These are phyloP conservation scores for Aspergillus persii DNA, from an alignment of 2,329 filamentous ascomycete species.

Conservation along the genomic window DNA sequence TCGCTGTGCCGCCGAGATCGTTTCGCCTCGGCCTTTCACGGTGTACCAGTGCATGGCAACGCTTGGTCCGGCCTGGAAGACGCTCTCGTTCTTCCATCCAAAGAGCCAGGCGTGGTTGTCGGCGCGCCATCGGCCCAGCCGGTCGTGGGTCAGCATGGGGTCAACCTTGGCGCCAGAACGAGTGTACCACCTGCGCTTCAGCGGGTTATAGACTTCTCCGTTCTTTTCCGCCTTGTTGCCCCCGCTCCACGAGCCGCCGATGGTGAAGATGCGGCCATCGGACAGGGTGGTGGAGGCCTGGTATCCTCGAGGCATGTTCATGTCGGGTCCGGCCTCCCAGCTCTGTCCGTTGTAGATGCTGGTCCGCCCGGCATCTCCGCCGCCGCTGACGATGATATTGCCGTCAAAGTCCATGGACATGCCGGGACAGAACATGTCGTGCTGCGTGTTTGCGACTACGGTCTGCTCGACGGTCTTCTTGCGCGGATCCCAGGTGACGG, in stretches of 20 bases:
- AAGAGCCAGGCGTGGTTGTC: constrained; percentile 12
- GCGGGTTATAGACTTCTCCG: constrained; percentile 3
- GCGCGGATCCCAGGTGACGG: constrained; percentile 3
- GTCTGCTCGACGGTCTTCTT: not conserved
- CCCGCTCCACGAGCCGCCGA: constrained; percentile 5
- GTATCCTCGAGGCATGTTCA: constrained; percentile 4
- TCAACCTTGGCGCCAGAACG: not conserved
- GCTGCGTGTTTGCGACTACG: constrained; percentile 2
- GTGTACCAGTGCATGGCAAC: constrained; percentile 8
- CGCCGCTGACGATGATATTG: constrained; percentile 5
- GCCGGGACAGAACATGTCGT: constrained; percentile 10
- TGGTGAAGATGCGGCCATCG: constrained; percentile 5
- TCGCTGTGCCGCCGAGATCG: not conserved
- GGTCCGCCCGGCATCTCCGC: constrained; percentile 1
- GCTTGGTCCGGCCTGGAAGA: constrained; percentile 8
- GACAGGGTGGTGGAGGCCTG: constrained; percentile 2
- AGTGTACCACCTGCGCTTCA: no score
- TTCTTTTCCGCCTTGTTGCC: not conserved
- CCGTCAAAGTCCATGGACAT: constrained; percentile 6
- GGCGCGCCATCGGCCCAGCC: not conserved
- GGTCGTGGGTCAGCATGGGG: constrained; percentile 4
- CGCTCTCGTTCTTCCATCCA: constrained; percentile 4
- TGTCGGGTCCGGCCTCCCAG: not conserved
- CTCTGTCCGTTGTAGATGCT: constrained; percentile 6
- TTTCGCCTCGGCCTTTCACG: not conserved